Percentiles rank a stretch among this genome's conserved stretches.
phyloP scores from a whole-genome alignment of 306 rosid genomes.

The Vigna hirtella region DNA sequence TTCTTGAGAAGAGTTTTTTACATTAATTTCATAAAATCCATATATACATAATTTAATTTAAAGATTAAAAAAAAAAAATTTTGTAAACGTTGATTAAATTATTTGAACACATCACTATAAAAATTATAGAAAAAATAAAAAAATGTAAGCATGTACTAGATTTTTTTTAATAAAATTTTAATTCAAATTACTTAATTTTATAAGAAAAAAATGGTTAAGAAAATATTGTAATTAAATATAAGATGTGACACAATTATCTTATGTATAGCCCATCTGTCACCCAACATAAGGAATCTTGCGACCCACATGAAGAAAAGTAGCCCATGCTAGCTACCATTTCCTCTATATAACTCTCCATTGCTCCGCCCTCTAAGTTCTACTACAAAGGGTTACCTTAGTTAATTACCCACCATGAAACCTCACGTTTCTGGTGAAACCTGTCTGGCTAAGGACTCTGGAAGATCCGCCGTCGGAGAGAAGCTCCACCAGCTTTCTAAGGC shows the following conservation, averaged over 20 bases:
- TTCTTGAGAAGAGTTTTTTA: no score
- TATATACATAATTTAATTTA: no score
- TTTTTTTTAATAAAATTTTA: no score
- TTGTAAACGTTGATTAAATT: no score
- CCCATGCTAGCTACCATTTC: background rate
- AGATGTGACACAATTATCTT: conserved; percentile 1
- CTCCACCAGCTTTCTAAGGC: conserved; percentile 39
- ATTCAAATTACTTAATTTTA: no score
- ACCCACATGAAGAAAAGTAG: background rate
- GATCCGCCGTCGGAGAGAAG: conserved; percentile 41
- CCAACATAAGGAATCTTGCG: conserved; percentile 41
- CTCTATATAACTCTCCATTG: conserved; percentile 18
- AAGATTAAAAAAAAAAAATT: no score
- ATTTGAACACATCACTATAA: no score
- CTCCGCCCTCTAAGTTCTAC: background rate
- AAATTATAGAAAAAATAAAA: no score
- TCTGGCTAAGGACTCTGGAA: conserved; percentile 32
- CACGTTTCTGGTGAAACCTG: conserved; percentile 38
- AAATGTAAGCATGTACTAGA: no score
- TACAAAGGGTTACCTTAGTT: no score
- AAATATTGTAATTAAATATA: background rate
- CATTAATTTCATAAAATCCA: no score
- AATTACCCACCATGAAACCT: conserved; percentile 35
- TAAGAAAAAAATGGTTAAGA: no score
- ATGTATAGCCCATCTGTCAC: conserved; percentile 29